Base-by-base conservation (phyloP, 768 basidiomycete species). In the Rhizopogon rudus region DNA sequence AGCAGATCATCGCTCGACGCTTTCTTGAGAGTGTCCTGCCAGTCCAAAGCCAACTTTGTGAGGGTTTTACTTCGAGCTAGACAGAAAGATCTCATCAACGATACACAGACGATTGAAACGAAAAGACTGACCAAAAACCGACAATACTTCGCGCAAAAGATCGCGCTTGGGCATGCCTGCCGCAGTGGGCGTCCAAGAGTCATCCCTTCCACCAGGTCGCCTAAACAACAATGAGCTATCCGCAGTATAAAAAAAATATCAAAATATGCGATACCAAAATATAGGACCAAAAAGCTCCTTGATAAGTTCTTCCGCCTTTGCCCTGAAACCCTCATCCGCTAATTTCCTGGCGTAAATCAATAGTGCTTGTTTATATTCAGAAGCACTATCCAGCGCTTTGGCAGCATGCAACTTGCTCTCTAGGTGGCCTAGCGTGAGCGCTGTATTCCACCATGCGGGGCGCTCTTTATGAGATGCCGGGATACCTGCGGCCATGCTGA, bases 211-310 rank as follows among this genome's bases (percentile, higher is more conserved):
- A 16, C 79, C 79, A 44, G 88, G 86, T 35, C 88, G 82, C 83
- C 88, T 88, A 63, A n/a, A 52, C 17, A 55, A 39, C 52, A 33
- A 52, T 1, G 1, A 53, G 31, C 16, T 40, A 35, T 57, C 43
- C 53, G 39, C n/a, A n/a, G 12, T 22, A 39, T 20, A 22, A 9
- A 54, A 25, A 42, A 54, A 25, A 42, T 17, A 9, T 35, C 28
- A 8, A 17, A 16, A 17, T 6, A 35, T 6, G 51, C 80, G 89
- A 56, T 65, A 95, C 95, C 86, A 88, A 71, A 91, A 96, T 40
- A 94, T 74, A 0, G 94, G 95, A 14, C 95, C 94, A 62, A 89
- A 85, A 51, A 98, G 76, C 59, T 98, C 97, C 69, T 82, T 87
- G 49, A 96, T 81, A 53, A 99, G 70, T 68, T 98, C 96, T 67